A percentile compares a stretch with the other conserved stretches of the same genome.
phyloP scores from a whole-genome alignment of 192 early-diverging fungal species.

The Dissophora ornata region DNA sequence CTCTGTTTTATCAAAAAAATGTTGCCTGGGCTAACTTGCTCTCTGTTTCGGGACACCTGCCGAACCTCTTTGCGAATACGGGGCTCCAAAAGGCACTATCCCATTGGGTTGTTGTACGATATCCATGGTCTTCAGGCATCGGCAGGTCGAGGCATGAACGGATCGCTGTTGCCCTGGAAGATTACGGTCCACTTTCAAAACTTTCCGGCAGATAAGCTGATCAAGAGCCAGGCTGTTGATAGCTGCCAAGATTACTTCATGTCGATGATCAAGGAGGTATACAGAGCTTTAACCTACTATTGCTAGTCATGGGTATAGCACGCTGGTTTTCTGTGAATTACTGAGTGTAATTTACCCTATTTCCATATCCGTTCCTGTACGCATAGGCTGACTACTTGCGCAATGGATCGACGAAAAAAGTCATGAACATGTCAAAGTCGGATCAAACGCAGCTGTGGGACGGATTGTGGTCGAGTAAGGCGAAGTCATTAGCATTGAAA shows the following conservation, averaged over 20 bases:
- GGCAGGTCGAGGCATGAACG: slow-evolving; percentile 36
- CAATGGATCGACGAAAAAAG: slow-evolving; percentile 82
- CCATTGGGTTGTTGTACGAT: slow-evolving; percentile 87
- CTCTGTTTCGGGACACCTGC: too few relatives aligned
- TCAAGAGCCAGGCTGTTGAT: slow-evolving; percentile 66
- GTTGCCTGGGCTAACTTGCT: too few relatives aligned
- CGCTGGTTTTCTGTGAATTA: too few relatives aligned
- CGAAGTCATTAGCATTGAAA: background rate
- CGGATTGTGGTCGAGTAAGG: slow-evolving; percentile 67
- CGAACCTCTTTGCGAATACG: too few relatives aligned
- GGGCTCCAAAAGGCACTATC: slow-evolving; percentile 85
- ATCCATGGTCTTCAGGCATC: slow-evolving; percentile 60
- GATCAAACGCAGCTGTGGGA: slow-evolving; percentile 88
- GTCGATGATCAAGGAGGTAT: slow-evolving; percentile 88
- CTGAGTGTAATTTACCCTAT: too few relatives aligned
- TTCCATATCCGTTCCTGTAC: too few relatives aligned
- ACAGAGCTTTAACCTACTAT: background rate
- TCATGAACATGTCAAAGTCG: slow-evolving; percentile 86
- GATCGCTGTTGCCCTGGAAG: slow-evolving; percentile 75
- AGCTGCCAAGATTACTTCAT: slow-evolving; percentile 82
- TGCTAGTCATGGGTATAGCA: too few relatives aligned
- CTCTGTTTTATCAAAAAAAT: too few relatives aligned
- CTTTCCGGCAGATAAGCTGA: slow-evolving; percentile 76
- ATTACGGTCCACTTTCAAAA: slow-evolving; percentile 80
- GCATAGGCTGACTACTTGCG: slow-evolving; percentile 85